A percentile compares a stretch with the other conserved stretches of the same genome.
Evolutionary conservation across 371 early-diverging fungal species (phyloP).

Genomic region (Lichtheimia ramosa): DNA sequence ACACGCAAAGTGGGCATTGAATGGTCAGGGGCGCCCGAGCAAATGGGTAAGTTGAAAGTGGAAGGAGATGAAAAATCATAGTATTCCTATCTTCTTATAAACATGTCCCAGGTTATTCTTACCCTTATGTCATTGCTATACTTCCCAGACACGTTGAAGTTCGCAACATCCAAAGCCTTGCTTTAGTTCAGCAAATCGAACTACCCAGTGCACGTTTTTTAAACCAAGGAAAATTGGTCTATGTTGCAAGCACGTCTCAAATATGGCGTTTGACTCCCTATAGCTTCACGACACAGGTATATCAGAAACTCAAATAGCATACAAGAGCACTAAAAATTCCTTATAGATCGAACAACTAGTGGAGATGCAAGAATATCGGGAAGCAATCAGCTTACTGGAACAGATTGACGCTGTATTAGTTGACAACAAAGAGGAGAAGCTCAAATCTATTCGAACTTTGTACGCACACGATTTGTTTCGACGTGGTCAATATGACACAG

Average conservation of each 20-base stretch:
- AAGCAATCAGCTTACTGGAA: slow-evolving; percentile 84
- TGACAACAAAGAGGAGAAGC: slow-evolving; percentile 72
- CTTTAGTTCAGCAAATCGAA: slow-evolving; percentile 78
- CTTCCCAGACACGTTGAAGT: slow-evolving; percentile 78
- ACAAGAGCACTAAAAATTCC: neutral
- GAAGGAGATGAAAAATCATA: neutral
- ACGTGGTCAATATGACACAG: slow-evolving; percentile 76
- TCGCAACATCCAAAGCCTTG: slow-evolving; percentile 80
- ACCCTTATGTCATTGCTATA: slow-evolving; percentile 80
- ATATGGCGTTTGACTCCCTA: slow-evolving; percentile 86
- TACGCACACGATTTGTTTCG: slow-evolving; percentile 86
- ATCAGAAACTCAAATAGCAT: neutral
- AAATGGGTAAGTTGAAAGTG: slow-evolving; percentile 48
- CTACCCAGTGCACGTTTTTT: slow-evolving; percentile 62
- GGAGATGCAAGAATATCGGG: slow-evolving; percentile 72
- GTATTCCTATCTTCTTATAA: neutral
- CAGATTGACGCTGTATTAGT: slow-evolving; percentile 84
- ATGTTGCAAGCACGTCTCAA: slow-evolving; percentile 74
- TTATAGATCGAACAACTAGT: slow-evolving; percentile 77
- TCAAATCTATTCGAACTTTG: slow-evolving; percentile 71
- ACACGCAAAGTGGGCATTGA: slow-evolving; percentile 71
- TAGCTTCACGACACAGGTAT: slow-evolving; percentile 87
- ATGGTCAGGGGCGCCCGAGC: slow-evolving; percentile 75
- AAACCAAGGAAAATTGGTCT: slow-evolving; percentile 72
- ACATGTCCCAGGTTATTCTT: slow-evolving; percentile 52